A percentile compares a stretch with the other conserved stretches of the same genome.
Evolutionary conservation across 495 filamentous ascomycete species (phyloP).

Genomic region (Schizothecium vesticola): DNA sequence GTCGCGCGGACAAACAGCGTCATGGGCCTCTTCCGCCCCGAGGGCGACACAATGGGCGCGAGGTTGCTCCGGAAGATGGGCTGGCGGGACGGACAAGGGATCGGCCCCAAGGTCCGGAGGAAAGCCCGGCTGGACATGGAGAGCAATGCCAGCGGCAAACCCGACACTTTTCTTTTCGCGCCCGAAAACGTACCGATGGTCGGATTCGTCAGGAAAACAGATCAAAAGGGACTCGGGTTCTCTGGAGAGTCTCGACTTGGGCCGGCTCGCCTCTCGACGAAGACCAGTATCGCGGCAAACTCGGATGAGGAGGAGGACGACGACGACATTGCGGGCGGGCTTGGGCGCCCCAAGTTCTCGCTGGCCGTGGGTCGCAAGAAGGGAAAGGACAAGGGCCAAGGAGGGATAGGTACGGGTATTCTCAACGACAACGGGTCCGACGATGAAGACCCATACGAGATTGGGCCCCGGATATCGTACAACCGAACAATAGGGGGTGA

Average conservation of each 20-base stretch:
- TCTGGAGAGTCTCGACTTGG: slow-evolving; percentile 58
- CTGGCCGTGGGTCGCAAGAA: slow-evolving; percentile 27
- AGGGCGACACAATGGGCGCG: slow-evolving; percentile 83
- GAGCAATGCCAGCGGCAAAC: slow-evolving; percentile 33
- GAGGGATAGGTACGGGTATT: slow-evolving; percentile 81
- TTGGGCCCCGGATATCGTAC: slow-evolving; percentile 89
- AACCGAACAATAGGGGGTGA: slow-evolving; percentile 77
- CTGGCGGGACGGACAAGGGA: slow-evolving; percentile 89
- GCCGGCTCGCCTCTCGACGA: slow-evolving; percentile 14
- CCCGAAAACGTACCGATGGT: slow-evolving; percentile 78
- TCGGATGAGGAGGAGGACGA: slow-evolving; percentile 45
- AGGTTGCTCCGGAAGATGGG: slow-evolving; percentile 91
- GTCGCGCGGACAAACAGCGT: slow-evolving; percentile 49
- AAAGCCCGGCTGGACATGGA: slow-evolving; percentile 62
- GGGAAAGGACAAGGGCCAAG: slow-evolving; percentile 49
- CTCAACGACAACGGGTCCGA: slow-evolving; percentile 96
- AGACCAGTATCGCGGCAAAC: slow-evolving; percentile 15
- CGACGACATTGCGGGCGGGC: slow-evolving; percentile 36
- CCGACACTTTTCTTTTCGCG: slow-evolving; percentile 75
- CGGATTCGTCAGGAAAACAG: slow-evolving; percentile 65
- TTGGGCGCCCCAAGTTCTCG: slow-evolving; percentile 28
- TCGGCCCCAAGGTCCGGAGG: slow-evolving; percentile 83
- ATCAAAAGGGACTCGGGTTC: slow-evolving; percentile 79
- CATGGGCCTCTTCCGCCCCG: slow-evolving; percentile 67
- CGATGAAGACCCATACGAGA: slow-evolving; percentile 90